Evolutionary conservation across 2,329 filamentous ascomycete species (phyloP), one percentile per base, ranked within the genome.

Genomic region (Epichloe bromicola): DNA sequence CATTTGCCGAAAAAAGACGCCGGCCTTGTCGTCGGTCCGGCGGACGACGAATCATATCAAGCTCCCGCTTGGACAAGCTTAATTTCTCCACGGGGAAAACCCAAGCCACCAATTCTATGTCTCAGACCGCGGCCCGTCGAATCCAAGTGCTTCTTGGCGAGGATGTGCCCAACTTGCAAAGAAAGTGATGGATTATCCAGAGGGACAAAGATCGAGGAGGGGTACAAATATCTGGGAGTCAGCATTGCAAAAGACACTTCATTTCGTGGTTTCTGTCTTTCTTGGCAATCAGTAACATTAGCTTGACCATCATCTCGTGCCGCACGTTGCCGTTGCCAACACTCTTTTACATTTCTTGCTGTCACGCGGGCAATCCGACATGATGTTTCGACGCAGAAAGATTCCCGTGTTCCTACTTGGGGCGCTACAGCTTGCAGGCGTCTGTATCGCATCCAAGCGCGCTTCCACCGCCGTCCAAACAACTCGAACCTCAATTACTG

Each of bases 1-100:
- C 37, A 7, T 17, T 40, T 26, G 19, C 12, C 46, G 37, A 23
- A n/a, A n/a, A n/a, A n/a, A n/a, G n/a, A n/a, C 36, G 15, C 20
- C 34, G 33, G 30, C 23, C 12, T 19, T 30, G 20, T 46, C 26
- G 53, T 52, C 53, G 53, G 53, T 12, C 53, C 53, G 53, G 48
- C 53, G 41, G n/a, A 34, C 26, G 43, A 48, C 53, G 43, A 52
- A 54, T 52, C 20, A 36, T 7, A 30, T 4, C 19, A n/a, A 30
- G 12, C 8, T 19, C 30, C 37, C 33, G 17, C 46, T 19, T 3
- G 12, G 34, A 49, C 7, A 41, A 19, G 14, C 30, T 46, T 38
- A 11, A 17, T 41, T 19, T 45, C 36, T 39, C 50, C 50, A 39
- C 14, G 41, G 50, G 45, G 45, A 43, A 51, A 26, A 23, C 5